These are phyloP conservation scores for Paramecium pentaurelia DNA, from an alignment of 73 alveolate species.

Conservation along the genomic window DNA sequence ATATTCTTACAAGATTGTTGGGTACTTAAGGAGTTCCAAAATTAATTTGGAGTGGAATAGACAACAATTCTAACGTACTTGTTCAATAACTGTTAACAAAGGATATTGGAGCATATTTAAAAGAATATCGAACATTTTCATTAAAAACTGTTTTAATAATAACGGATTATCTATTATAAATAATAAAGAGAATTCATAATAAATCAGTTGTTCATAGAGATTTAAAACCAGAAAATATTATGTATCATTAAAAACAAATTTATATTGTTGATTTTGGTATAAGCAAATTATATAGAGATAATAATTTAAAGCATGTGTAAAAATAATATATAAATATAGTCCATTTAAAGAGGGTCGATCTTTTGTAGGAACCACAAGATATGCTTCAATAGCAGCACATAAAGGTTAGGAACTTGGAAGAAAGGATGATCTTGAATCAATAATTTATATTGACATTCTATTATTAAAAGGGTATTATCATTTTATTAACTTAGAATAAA, in stretches of 20 bases:
- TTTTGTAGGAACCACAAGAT: slow-evolving; percentile 71
- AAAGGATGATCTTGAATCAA: slow-evolving; percentile 75
- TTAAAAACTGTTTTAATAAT: slow-evolving; percentile 51
- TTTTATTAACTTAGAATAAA: neutral
- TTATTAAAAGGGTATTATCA: slow-evolving; percentile 58
- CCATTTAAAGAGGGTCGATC: slow-evolving; percentile 54
- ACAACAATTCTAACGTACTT: slow-evolving; percentile 9
- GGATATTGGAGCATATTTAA: slow-evolving; percentile 55
- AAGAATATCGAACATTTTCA: slow-evolving; percentile 44
- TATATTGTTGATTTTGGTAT: slow-evolving; percentile 56
- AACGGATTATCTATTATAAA: slow-evolving; percentile 23
- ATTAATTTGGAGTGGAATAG: slow-evolving; percentile 53
- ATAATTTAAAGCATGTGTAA: slow-evolving; percentile 44
- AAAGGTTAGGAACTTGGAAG: slow-evolving; percentile 75
- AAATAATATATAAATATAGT: neutral
- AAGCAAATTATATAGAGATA: slow-evolving; percentile 56
- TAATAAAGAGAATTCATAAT: slow-evolving; percentile 37
- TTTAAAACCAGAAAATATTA: slow-evolving; percentile 57
- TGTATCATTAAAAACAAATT: neutral
- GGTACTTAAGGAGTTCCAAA: slow-evolving; percentile 55
- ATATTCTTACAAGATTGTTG: slow-evolving; percentile 46
- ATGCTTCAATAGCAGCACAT: slow-evolving; percentile 79
- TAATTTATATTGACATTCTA: slow-evolving; percentile 63
- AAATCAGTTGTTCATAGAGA: slow-evolving; percentile 59
- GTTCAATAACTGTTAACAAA: neutral